Evolutionary conservation across 306 rosid genomes (phyloP).

Genomic region (Fragaria nilgerrensis): DNA sequence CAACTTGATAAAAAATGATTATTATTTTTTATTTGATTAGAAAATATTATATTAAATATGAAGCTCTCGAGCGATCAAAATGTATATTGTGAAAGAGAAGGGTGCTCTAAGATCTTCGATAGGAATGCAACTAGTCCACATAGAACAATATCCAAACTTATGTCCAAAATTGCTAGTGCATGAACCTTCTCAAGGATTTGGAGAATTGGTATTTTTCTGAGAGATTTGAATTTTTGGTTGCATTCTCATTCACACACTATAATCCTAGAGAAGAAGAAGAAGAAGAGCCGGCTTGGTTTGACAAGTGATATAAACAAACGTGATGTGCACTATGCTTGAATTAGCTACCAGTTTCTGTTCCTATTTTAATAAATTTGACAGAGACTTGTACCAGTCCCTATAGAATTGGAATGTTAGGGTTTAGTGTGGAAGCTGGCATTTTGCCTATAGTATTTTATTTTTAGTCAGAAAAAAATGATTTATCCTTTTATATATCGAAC

Average conservation of each 20-base stretch:
- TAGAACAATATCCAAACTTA: too few relatives aligned
- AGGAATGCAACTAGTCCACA: too few relatives aligned
- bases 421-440: background rate
- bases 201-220: background rate
- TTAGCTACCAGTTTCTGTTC: background rate
- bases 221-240: too few relatives aligned
- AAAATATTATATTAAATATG: too few relatives aligned
- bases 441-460: too few relatives aligned
- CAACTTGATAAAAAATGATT: too few relatives aligned
- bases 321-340: background rate
- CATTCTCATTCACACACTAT: background rate
- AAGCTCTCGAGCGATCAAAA: too few relatives aligned
- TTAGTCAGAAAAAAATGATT: background rate
- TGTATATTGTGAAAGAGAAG: too few relatives aligned
- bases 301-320: background rate
- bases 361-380: slow-evolving; percentile 1
- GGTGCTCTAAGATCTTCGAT: too few relatives aligned
- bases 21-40: too few relatives aligned
- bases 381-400: background rate
- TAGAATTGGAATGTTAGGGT: background rate
- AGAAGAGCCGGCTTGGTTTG: background rate
- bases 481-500: background rate
- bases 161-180: background rate
- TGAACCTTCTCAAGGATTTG: background rate
- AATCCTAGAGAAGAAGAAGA: background rate